A percentile compares a stretch with the other conserved stretches of the same genome.
Evolutionary conservation across 129 eudicot species (phyloP).

Genomic region (Artemisia annua): DNA sequence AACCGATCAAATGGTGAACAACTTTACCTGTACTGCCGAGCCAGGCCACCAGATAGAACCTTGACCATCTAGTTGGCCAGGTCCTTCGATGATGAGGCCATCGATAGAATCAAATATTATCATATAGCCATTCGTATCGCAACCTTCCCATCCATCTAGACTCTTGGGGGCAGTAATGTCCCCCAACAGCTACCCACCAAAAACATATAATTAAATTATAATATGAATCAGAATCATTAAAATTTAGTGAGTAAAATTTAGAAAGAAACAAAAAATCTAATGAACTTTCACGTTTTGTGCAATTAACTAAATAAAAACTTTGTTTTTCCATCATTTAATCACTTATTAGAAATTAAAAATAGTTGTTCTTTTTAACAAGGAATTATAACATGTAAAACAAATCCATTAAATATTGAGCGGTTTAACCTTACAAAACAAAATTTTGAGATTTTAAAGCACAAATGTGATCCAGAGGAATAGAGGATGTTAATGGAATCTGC

Average conservation of each 20-base stretch:
- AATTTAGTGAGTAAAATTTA: neutral
- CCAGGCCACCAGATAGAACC: slow-evolving; percentile 34
- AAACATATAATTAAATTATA: neutral
- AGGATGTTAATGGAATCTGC: too few relatives aligned
- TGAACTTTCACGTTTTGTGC: neutral
- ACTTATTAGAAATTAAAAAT: too few relatives aligned
- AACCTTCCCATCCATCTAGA: slow-evolving; percentile 27
- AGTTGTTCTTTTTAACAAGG: too few relatives aligned
- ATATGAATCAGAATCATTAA: neutral
- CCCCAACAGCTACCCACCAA: slow-evolving; percentile 28
- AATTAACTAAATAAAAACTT: neutral
- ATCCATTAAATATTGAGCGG: too few relatives aligned
- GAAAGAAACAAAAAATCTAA: neutral
- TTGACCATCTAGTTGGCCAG: slow-evolving; percentile 37
- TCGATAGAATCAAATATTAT: slow-evolving; percentile 7
- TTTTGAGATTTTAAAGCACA: too few relatives aligned
- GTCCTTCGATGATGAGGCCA: slow-evolving; percentile 27
- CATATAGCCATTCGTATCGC: neutral
- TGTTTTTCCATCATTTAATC: too few relatives aligned
- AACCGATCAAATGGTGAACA: neutral
- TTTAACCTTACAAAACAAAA: too few relatives aligned
- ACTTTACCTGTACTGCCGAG: neutral
- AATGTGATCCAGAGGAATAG: too few relatives aligned
- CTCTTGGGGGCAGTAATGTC: slow-evolving; percentile 29
- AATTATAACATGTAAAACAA: too few relatives aligned